phyloP scores from a whole-genome alignment of 257 asterid species.

The Capsicum chinense region DNA sequence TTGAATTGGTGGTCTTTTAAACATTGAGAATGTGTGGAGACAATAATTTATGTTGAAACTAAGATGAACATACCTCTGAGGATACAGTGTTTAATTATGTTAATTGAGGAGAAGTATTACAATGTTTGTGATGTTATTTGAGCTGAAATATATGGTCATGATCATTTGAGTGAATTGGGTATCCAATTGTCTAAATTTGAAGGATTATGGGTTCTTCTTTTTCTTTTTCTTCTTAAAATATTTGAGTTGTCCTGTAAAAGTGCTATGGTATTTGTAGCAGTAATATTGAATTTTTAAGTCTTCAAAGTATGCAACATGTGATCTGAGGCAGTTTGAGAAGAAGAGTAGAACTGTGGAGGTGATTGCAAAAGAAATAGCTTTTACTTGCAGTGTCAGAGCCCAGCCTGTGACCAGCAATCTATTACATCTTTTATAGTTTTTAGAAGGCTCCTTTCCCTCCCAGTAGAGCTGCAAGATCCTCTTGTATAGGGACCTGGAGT shows the following conservation, averaged over 20 bases:
- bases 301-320: neutral
- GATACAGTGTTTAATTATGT: neutral
- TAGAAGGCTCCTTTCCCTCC: too few relatives aligned
- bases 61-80: neutral
- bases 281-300: neutral
- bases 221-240: neutral
- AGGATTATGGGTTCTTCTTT: neutral
- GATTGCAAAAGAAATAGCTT: too few relatives aligned
- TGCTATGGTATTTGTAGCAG: conserved; percentile 10
- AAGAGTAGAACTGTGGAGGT: too few relatives aligned
- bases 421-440: too few relatives aligned
- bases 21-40: conserved; percentile 15
- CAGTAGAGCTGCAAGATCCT: too few relatives aligned
- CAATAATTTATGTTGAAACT: conserved; percentile 24
- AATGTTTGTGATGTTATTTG: neutral
- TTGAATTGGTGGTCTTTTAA: conserved; percentile 4
- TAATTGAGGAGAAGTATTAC: conserved; percentile 1
- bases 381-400: too few relatives aligned
- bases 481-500: too few relatives aligned
- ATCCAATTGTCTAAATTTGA: conserved; percentile 17
- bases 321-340: too few relatives aligned
- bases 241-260: conserved; percentile 10
- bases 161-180: neutral
- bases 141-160: neutral
- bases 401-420: too few relatives aligned